phyloP scores from a whole-genome alignment of 2,329 filamentous ascomycete genomes.

The Didymella keratinophila region DNA sequence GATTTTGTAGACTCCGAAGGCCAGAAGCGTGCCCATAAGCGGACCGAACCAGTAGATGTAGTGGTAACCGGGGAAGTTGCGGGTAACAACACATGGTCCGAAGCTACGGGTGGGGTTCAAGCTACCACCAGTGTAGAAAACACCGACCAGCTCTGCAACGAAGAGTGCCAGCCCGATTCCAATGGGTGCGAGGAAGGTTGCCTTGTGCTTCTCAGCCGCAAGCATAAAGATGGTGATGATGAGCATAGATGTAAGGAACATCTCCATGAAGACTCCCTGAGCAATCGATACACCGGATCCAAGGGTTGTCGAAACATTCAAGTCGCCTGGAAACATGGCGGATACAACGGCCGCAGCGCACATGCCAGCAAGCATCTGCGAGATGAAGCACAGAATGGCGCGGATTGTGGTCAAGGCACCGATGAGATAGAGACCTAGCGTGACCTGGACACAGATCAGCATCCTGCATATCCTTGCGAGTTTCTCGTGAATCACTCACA shows the following conservation, averaged over 20 bases:
- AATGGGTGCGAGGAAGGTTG: conserved; percentile 74
- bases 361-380: conserved; percentile 50
- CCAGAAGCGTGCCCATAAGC: conserved; percentile 47
- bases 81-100: conserved; percentile 52
- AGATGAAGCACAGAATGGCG: conserved; percentile 43
- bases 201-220: conserved; percentile 75
- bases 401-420: conserved; percentile 37
- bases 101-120: conserved; percentile 54
- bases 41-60: conserved; percentile 56
- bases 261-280: conserved; percentile 51
- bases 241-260: conserved; percentile 51
- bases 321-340: conserved; percentile 46
- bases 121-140: conserved; percentile 55
- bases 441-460: conserved; percentile 35
- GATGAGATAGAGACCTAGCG: conserved; percentile 49
- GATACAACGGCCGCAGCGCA: conserved; percentile 46
- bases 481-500: conserved; percentile 31
- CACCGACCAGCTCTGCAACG: conserved; percentile 62
- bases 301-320: conserved; percentile 49
- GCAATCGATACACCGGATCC: conserved; percentile 40
- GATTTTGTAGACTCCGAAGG: conserved; percentile 51
- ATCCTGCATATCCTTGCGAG: neutral
- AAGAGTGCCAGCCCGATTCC: conserved; percentile 77
- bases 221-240: conserved; percentile 64
- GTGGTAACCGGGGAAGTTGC: conserved; percentile 50